A percentile compares a stretch with the other conserved stretches of the same genome.
Conservation (phyloP, 2,329 filamentous ascomycete genomes). For the Grosmannia serpens region DNA sequence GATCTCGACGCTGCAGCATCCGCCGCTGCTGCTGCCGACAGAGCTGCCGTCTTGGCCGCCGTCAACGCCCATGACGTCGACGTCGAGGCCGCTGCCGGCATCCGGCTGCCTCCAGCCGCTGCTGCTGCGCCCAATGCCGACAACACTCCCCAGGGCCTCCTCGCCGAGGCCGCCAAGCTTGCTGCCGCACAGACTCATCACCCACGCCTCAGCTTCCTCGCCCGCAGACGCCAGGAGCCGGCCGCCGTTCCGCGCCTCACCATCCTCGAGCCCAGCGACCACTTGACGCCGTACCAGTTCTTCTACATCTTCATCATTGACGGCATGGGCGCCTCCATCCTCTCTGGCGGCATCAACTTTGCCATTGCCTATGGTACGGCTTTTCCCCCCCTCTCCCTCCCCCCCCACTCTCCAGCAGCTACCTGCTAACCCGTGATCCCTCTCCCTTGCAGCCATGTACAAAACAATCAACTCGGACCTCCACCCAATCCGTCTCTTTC, state of each 20-base stretch:
- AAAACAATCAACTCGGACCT: conserved; percentile 22
- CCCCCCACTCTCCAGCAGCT: not conserved
- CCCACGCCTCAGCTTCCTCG: not conserved
- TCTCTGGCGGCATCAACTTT: conserved; percentile 41
- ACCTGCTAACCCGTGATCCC: conserved; percentile 6
- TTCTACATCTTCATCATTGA: conserved; percentile 38
- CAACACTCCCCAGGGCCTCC: conserved; percentile 5
- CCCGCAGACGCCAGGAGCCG: not conserved
- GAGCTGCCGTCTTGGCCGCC: not conserved
- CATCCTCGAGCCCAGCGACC: conserved; percentile 22
- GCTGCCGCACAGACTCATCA: not conserved
- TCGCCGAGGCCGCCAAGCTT: conserved; percentile 10
- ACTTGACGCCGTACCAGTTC: conserved; percentile 30
- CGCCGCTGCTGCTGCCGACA: conserved; percentile 4
- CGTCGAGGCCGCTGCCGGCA: no score
- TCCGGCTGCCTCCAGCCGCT: not conserved
- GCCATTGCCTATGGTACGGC: conserved; percentile 35
- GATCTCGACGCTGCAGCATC: conserved; percentile 9
- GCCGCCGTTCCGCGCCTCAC: conserved; percentile 10
- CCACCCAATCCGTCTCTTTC: conserved; percentile 33
- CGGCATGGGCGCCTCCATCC: conserved; percentile 32
- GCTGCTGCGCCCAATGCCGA: not conserved
- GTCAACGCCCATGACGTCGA: not conserved
- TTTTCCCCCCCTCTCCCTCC: not conserved
- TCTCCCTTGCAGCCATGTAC: conserved; percentile 32